Evolutionary conservation across 108 stramenopile species (phyloP).

Genomic region (Cyclotella cryptica): DNA sequence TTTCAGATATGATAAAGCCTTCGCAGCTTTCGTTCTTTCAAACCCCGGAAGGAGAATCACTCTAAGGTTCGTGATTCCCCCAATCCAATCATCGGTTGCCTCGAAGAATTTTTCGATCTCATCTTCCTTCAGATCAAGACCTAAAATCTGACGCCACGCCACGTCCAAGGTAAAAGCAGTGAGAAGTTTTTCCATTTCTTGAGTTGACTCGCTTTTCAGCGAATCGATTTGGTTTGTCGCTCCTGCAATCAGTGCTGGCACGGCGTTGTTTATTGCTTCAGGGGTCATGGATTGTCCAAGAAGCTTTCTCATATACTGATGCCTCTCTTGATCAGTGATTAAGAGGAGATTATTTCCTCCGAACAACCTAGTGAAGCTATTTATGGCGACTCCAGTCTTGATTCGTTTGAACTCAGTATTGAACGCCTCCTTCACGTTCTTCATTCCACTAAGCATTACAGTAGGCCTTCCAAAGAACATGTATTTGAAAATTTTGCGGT

Average conservation of each 20-base stretch:
- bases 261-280: conserved; percentile 33
- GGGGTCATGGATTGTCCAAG: conserved; percentile 51
- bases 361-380: conserved; percentile 17
- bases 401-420: conserved; percentile 50
- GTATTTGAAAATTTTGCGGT: conserved; percentile 31
- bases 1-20: conserved; percentile 41
- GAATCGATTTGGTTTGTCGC: conserved; percentile 40
- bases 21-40: conserved; percentile 13
- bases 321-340: conserved; percentile 27
- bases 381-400: conserved; percentile 14
- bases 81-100: conserved; percentile 51
- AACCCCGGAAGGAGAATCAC: conserved; percentile 11
- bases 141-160: conserved; percentile 56
- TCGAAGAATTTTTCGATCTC: conserved; percentile 45
- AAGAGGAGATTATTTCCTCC: conserved; percentile 34
- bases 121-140: conserved; percentile 51
- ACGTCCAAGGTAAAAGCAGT: conserved; percentile 55
- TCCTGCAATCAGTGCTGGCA: conserved; percentile 38
- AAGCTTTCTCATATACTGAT: conserved; percentile 38
- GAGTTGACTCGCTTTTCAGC: conserved; percentile 1
- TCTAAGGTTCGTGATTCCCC: conserved; percentile 25
- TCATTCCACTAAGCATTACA: conserved; percentile 45
- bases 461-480: conserved; percentile 35
- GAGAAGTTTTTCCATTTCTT: conserved; percentile 29
- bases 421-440: conserved; percentile 54